Evolutionary conservation across 306 rosid species (phyloP), one percentile per base, ranked within the genome.

Genomic region (Sesbania bispinosa): DNA sequence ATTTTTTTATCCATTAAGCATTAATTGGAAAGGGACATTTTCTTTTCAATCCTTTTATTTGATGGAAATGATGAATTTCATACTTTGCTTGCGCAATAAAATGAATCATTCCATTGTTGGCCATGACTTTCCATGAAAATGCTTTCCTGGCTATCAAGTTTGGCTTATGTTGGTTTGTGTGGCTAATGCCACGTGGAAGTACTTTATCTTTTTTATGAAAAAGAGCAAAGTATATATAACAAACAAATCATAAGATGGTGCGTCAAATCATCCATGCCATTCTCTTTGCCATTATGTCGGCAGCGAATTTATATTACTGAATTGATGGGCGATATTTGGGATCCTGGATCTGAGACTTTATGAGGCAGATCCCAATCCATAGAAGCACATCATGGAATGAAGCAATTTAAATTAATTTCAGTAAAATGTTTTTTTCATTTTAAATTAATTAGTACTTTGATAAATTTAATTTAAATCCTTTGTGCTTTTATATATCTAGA

Each of bases 171-270:
- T 7, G 52, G 30, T 11, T 8, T 19, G 48, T 50, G 41, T 62
- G 69, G 5, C 6, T 6, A 27, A 45, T 52, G 78, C 63, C 55
- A 75, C 50, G 72, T 70, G 61, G 15, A n/a, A 39, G 48, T 21
- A 20, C 46, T 59, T 23, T 67, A 60, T 50, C 30, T 27, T 66
- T 38, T 50, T 30, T 7, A 14, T 10, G 52, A 15, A 62, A 70
- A 70, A 5, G 33, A 29, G 13, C 19, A 15, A n/a, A 62, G 19
- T 35, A 7, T 43, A 43, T 43, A 43, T 11, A 41, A 55, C 57
- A 67, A 57, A 79, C 76, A 73, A 74, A 51, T 51, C 46, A 27
- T 74, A 59, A 41, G 80, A 70, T 67, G 76, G 76, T 60, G 77
- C 41, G 69, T 69, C 80, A 62, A 68, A 69, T 75, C 80, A 74